These are phyloP conservation scores for Suhomyces sp. DNA, from an alignment of 805 yeast species.

Conservation along the genomic window DNA sequence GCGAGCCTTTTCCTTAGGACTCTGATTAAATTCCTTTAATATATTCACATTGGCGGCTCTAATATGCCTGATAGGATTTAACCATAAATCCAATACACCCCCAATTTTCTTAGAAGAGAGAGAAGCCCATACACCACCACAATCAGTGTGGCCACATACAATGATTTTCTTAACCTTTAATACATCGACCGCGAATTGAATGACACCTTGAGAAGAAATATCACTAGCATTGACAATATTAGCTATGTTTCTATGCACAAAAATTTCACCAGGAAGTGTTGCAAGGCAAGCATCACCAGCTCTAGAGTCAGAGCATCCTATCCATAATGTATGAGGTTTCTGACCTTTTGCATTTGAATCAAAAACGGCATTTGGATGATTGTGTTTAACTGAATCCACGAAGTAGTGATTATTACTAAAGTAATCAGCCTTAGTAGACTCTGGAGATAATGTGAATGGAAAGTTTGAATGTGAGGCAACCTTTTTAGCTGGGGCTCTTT, in stretches of 20 bases:
- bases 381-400: conserved; percentile 46
- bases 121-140: conserved; percentile 90
- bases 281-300: conserved; percentile 75
- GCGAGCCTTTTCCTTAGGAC: conserved; percentile 54
- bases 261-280: conserved; percentile 88
- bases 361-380: conserved; percentile 55
- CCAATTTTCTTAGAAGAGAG: conserved; percentile 64
- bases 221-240: conserved; percentile 73
- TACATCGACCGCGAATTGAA: conserved; percentile 86
- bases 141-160: conserved; percentile 92
- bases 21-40: conserved; percentile 46
- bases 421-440: conserved; percentile 49
- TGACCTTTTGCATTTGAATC: conserved; percentile 77
- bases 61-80: conserved; percentile 64
- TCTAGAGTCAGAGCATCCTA: conserved; percentile 92
- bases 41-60: conserved; percentile 57
- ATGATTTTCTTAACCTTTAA: conserved; percentile 77
- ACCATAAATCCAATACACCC: conserved; percentile 71
- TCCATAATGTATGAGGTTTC: conserved; percentile 90
- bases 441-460: conserved; percentile 49
- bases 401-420: conserved; percentile 46
- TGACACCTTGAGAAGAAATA: conserved; percentile 68
- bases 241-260: conserved; percentile 86
- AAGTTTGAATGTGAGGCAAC: conserved; percentile 21
- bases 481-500: conserved; percentile 4